These are phyloP conservation scores for Botrytis byssoidea DNA, from an alignment of 2,329 filamentous ascomycete genomes.

Conservation along the genomic window DNA sequence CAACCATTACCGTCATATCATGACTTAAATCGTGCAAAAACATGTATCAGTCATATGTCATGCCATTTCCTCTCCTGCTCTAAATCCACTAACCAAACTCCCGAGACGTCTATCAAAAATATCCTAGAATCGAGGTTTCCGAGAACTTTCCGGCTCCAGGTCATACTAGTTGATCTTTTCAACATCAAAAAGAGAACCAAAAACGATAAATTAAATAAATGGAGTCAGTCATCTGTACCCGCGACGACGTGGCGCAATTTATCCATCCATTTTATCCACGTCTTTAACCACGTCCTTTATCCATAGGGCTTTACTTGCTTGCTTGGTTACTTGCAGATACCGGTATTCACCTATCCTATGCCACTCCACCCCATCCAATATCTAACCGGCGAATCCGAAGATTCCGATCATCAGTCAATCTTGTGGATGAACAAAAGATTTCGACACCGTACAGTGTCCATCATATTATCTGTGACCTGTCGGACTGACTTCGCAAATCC, in stretches of 20 bases:
- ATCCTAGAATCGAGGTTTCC: neutral
- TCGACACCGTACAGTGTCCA: neutral
- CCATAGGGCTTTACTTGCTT: neutral
- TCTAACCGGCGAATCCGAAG: neutral
- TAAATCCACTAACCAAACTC: neutral
- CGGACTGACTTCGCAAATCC: neutral
- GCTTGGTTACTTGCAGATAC: neutral
- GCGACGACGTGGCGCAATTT: constrained; percentile 1
- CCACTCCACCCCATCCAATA: neutral
- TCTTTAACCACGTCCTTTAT: neutral
- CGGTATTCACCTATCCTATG: neutral
- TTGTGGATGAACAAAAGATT: neutral
- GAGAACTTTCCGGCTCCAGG: neutral
- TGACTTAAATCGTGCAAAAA: neutral
- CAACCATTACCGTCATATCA: neutral
- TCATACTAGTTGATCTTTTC: neutral
- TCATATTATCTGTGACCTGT: neutral
- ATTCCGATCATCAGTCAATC: neutral
- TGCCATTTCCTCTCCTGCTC: neutral
- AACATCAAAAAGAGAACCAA: neutral
- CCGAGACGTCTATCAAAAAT: neutral
- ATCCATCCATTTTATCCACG: neutral
- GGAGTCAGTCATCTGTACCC: neutral
- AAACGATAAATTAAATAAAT: neutral
- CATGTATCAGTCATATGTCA: neutral